Base-by-base conservation (phyloP, 164 flowering plant genomes). In the Vitis cinerea region DNA sequence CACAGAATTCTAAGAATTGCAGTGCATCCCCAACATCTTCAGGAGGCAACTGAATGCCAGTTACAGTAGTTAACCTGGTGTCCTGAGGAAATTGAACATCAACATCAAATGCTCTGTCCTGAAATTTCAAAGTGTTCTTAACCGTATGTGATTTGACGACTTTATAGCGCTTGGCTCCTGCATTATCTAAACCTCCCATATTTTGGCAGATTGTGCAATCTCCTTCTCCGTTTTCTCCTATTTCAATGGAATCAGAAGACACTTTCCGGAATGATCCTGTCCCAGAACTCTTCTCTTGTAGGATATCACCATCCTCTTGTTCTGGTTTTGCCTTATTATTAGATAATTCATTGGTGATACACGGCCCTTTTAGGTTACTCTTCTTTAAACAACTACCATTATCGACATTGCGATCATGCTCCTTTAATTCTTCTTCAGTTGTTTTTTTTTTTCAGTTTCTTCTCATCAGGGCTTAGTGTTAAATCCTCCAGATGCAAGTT, bases 1-100 rank as follows among this genome's bases (percentile, higher is more conserved):
- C 68, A 80, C 97, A 93, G 71, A 96, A 96, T 75, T 96, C 99
- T 31, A 96, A 65, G 64, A 96, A 89, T 50, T 96, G 99, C 75
- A 93, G 70, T 15, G 91, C 95, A 52, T 82, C 75, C 30, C 98
- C 99, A 79, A 83, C 84, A 79, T 85, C 89, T 66, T 84, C 83
- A 37, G 84, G 72, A 44, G 81, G 78, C 14, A 91, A 29, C 10
- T 91, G 89, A 66, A 87, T 70, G 15, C 88, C 92, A 61, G 73
- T 86, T 27, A 90, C 81, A 65, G 57, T 75, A 11, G 73, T 77
- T 66, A 89, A 60, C 55, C 73, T 76, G 50, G 67, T 69, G 29
- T 92, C 87, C 70, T 66, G 69, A 47, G 98, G 98, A 79, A 90
- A 72, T 62, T 67, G 77, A 57, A 80, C 62, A n/a, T 74, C 80